These are phyloP conservation scores for Suillus decipiens DNA, from an alignment of 768 basidiomycete genomes.

Conservation along the genomic window DNA sequence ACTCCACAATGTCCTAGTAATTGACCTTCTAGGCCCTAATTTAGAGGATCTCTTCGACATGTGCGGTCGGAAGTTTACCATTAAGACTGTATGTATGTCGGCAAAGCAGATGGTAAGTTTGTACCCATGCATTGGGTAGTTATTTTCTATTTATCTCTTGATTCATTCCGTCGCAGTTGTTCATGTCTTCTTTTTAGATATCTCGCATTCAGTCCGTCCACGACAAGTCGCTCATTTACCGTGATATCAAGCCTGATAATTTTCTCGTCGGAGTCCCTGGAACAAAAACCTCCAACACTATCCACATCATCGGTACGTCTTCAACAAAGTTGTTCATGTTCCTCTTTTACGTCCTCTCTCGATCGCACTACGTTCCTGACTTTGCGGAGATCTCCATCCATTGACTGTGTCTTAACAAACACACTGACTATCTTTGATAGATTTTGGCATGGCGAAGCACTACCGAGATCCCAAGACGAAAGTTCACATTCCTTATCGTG, in stretches of 20 bases:
- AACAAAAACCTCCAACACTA: slow-evolving; percentile 85
- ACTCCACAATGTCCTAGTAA: slow-evolving; percentile 92
- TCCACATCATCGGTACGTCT: slow-evolving; percentile 82
- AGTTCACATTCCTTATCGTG: slow-evolving; percentile 98
- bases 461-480: slow-evolving; percentile 98
- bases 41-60: slow-evolving; percentile 98
- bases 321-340: slow-evolving; percentile 2
- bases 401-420: neutral
- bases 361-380: slow-evolving; percentile 2
- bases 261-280: slow-evolving; percentile 94
- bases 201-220: slow-evolving; percentile 97
- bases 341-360: slow-evolving; percentile 11
- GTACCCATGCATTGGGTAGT: neutral
- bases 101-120: slow-evolving; percentile 95
- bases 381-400: neutral
- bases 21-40: slow-evolving; percentile 96
- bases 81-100: slow-evolving; percentile 99
- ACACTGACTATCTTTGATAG: slow-evolving; percentile 40
- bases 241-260: slow-evolving; percentile 99
- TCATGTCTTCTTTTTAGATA: slow-evolving; percentile 52
- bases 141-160: neutral
- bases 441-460: slow-evolving; percentile 99
- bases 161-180: slow-evolving; percentile 13
- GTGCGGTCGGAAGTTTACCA: slow-evolving; percentile 96
- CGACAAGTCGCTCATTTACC: slow-evolving; percentile 97